A percentile compares a stretch with the other conserved stretches of the same genome.
phyloP scores from a whole-genome alignment of 495 filamentous ascomycete species.

The Aspergillus affinis region DNA sequence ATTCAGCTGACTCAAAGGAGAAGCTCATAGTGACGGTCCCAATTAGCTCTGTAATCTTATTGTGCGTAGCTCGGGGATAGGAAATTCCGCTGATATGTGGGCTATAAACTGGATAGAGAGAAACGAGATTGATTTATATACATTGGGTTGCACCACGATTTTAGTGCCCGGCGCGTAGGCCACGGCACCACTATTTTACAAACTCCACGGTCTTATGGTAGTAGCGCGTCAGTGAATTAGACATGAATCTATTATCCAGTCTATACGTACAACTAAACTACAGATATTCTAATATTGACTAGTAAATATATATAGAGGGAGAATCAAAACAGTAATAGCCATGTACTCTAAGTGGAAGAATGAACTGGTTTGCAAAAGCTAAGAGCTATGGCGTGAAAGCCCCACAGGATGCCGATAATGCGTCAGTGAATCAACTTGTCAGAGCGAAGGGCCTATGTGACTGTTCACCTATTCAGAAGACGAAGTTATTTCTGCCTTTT shows the following conservation, averaged over 20 bases:
- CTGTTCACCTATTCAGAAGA: no score
- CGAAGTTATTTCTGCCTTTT: no score
- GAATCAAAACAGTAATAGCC: no score
- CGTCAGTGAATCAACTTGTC: no score
- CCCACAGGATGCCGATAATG: no score
- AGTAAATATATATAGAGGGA: no score
- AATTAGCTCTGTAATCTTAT: neutral
- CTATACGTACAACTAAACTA: neutral
- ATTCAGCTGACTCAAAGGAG: neutral
- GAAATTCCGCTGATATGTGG: neutral
- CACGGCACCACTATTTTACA: neutral
- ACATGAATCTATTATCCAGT: neutral
- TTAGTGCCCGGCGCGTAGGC: neutral
- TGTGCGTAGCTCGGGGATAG: no score
- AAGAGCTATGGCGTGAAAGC: no score
- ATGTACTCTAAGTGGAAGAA: no score
- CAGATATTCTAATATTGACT: neutral
- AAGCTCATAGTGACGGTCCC: neutral
- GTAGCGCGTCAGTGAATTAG: neutral
- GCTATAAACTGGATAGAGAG: neutral
- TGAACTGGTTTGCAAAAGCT: no score
- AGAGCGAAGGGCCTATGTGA: no score
- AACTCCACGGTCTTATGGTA: constrained; percentile 1
- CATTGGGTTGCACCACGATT: neutral
- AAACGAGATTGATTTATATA: neutral